A percentile compares a stretch with the other conserved stretches of the same genome.
Evolutionary conservation across 768 basidiomycete genomes (phyloP).

Genomic region (Psilocybe sp.): DNA sequence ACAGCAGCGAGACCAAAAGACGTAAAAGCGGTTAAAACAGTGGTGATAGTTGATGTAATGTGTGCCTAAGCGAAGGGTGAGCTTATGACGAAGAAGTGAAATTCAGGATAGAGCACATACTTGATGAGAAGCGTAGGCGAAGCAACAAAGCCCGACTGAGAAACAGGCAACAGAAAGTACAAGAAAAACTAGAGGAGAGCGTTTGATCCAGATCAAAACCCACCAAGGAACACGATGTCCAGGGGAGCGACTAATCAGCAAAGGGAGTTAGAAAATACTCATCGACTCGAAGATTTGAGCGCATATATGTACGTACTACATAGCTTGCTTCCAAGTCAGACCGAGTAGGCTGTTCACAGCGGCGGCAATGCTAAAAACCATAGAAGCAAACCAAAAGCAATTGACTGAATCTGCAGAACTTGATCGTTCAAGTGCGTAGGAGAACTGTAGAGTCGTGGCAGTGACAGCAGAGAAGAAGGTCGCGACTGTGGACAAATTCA

Average conservation of each 20-base stretch:
- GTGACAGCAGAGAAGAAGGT: constrained; percentile 79
- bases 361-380: constrained; percentile 76
- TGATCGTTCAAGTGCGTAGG: constrained; percentile 39
- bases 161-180: constrained; percentile 84
- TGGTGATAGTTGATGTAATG: constrained; percentile 68
- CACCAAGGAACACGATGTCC: constrained; percentile 79
- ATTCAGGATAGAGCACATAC: constrained; percentile 29
- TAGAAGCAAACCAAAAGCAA: constrained; percentile 69
- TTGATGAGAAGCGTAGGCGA: constrained; percentile 72
- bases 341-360: constrained; percentile 78
- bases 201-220: constrained; percentile 85
- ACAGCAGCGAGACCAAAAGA: constrained; percentile 70
- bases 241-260: constrained; percentile 56
- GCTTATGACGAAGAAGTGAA: not conserved
- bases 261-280: constrained; percentile 4
- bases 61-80: constrained; percentile 35
- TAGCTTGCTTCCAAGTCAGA: constrained; percentile 77
- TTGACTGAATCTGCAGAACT: constrained; percentile 54
- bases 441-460: constrained; percentile 70
- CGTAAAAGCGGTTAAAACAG: constrained; percentile 73
- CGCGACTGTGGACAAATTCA: constrained; percentile 74
- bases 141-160: constrained; percentile 73
- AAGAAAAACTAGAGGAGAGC: constrained; percentile 79
- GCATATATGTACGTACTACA: constrained; percentile 57
- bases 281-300: not conserved